Percentiles rank a stretch among this genome's conserved stretches.
phyloP scores from a whole-genome alignment of 2,329 filamentous ascomycete species.

The Fusarium sp. region DNA sequence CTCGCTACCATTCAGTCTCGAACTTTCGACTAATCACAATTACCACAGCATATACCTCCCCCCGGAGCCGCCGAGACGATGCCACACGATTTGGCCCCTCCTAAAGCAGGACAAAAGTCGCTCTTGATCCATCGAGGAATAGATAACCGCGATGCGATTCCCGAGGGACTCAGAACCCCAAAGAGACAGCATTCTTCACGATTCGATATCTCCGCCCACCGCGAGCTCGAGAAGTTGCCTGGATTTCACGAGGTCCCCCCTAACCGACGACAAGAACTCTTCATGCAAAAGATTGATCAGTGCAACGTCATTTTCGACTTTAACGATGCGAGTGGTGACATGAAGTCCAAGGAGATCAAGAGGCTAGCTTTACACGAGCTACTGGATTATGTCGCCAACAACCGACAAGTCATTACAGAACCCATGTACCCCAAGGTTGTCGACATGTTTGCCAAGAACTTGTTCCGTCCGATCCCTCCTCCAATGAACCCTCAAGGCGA shows the following conservation, averaged over 20 bases:
- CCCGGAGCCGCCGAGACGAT: constrained; percentile 96
- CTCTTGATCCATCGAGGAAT: constrained; percentile 84
- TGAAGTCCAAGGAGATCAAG: constrained; percentile 99
- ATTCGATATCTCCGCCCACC: constrained; percentile 96
- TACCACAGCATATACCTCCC: constrained; percentile 78
- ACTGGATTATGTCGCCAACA: constrained; percentile 98
- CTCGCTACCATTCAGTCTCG: constrained; percentile 4
- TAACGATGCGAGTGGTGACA: constrained; percentile 96
- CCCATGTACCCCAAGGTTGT: constrained; percentile 99
- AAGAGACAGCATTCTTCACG: constrained; percentile 97
- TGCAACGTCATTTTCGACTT: constrained; percentile 99
- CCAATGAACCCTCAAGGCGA: constrained; percentile 98
- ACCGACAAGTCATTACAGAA: constrained; percentile 97
- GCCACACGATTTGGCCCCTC: constrained; percentile 95
- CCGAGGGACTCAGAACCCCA: constrained; percentile 92
- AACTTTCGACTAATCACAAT: constrained; percentile 15
- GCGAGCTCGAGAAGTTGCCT: constrained; percentile 95
- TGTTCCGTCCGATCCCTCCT: constrained; percentile 96
- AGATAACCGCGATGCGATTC: constrained; percentile 89
- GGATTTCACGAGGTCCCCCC: constrained; percentile 98
- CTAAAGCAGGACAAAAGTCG: constrained; percentile 90
- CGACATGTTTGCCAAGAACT: constrained; percentile 99
- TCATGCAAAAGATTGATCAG: constrained; percentile 99
- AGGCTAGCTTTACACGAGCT: constrained; percentile 93
- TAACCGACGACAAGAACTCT: constrained; percentile 92